Conservation (phyloP, 768 basidiomycete species). For the Lenzites betulinus region DNA sequence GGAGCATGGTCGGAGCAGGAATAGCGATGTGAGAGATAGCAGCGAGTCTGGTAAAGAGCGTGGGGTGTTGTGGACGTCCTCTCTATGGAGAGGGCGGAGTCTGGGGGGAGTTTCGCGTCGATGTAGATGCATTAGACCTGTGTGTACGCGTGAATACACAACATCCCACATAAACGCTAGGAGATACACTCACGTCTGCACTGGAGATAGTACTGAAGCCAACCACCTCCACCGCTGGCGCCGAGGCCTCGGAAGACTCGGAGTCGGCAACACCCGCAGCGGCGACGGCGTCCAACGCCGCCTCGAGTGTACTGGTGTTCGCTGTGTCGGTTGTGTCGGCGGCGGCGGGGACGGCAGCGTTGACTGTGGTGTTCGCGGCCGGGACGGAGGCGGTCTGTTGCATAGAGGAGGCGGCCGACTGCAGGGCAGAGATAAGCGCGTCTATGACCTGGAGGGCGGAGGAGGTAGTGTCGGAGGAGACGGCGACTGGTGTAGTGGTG, state of each 20-base stretch:
- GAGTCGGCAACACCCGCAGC: not conserved
- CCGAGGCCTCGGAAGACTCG: too few relatives aligned
- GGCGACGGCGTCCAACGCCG: not conserved
- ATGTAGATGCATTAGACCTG: not conserved
- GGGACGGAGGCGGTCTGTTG: not conserved
- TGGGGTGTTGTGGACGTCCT: not conserved
- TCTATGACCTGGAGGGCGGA: constrained; percentile 9
- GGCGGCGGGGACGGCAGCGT: not conserved
- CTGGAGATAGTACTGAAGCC: not conserved
- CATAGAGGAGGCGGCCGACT: not conserved
- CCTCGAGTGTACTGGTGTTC: not conserved
- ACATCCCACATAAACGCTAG: too few relatives aligned
- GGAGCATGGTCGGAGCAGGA: too few relatives aligned
- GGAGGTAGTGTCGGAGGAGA: not conserved
- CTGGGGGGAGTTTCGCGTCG: not conserved
- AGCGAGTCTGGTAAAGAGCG: not conserved
- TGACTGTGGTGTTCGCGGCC: not conserved
- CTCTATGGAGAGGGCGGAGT: not conserved
- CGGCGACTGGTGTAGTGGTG: too few relatives aligned
- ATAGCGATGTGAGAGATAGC: not conserved
- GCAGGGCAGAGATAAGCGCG: constrained; percentile 2
- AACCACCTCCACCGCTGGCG: constrained; percentile 8
- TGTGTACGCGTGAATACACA: not conserved
- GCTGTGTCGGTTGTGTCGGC: too few relatives aligned
- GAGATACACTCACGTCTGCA: constrained; percentile 4